Evolutionary conservation across 2,329 filamentous ascomycete genomes (phyloP), one percentile per base, ranked within the genome.

Genomic region (Diaporthe sp.): DNA sequence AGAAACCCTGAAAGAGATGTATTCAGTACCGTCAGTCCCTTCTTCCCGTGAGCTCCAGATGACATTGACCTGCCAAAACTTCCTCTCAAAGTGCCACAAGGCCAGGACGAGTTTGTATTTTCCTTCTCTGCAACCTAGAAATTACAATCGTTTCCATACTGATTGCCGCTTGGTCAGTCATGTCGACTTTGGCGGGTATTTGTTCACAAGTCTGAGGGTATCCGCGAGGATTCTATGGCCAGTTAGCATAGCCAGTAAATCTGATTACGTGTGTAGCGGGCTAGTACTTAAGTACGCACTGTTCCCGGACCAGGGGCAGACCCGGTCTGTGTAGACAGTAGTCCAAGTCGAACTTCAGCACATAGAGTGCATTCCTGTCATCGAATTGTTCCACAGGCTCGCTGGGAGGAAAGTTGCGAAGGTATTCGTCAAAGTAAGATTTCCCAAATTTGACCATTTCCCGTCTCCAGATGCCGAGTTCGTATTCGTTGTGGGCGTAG

Each of bases 281-380:
- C n/a, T n/a, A n/a, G n/a, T n/a, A 0, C 25, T 38, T 10, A 40
- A 3, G 25, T 12, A 64, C 60, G 17, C 25, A 64, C 60, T 64
- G 40, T 33, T 64, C 17, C 1, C 60, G 40, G 40, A 64, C 40
- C 25, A 64, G 17, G 4, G 60, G 40, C 40, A 64, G 15, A 5
- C 60, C 60, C 8, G 60, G 60, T 33, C 60, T 45, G 9, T 64
- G 60, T 30, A 64, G 25, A 7, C 40, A n/a, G 40, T 64, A 64
- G 60, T 64, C 60, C 0, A 64, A 6, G 5, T 64, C 60, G 15
- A 64, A 64, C 19, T 64, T 64, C 60, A 64, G 9, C 17, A 33
- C 75, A 33, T 75, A 75, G 30, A 75, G 58, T 1, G 58, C 42
- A 42, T 75, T 75, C 15, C 73, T 61, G 33, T 75, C 73, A 4